These are phyloP conservation scores for Trichoderma asperellum DNA, from an alignment of 2,329 filamentous ascomycete genomes.

Conservation along the genomic window DNA sequence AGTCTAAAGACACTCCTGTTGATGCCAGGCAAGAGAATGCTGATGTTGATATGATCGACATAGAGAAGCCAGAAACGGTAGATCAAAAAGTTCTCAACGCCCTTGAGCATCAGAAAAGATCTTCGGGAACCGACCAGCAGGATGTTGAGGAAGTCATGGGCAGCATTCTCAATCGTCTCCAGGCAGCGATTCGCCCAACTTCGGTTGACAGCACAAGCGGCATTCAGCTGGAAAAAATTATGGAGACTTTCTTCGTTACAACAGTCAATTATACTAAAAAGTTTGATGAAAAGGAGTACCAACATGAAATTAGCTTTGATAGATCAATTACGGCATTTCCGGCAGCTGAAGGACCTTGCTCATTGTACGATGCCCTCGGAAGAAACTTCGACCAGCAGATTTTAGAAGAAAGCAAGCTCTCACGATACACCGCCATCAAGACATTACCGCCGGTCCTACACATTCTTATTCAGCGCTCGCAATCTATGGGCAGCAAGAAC, in stretches of 20 bases:
- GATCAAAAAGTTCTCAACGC: slow-evolving; percentile 53
- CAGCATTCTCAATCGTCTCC: slow-evolving; percentile 87
- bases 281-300: slow-evolving; percentile 48
- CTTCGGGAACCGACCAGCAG: slow-evolving; percentile 72
- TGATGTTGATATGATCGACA: slow-evolving; percentile 40
- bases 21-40: slow-evolving; percentile 21
- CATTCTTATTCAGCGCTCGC: slow-evolving; percentile 83
- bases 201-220: slow-evolving; percentile 64
- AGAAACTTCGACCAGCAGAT: slow-evolving; percentile 81
- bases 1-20: background rate
- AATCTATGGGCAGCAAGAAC: slow-evolving; percentile 75
- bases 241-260: slow-evolving; percentile 68
- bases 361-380: slow-evolving; percentile 83
- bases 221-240: slow-evolving; percentile 80
- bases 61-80: slow-evolving; percentile 44
- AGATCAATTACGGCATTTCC: slow-evolving; percentile 65
- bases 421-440: slow-evolving; percentile 71
- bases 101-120: slow-evolving; percentile 51
- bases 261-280: slow-evolving; percentile 64
- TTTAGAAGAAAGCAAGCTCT: slow-evolving; percentile 66
- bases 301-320: slow-evolving; percentile 59
- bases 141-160: slow-evolving; percentile 96
- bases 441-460: slow-evolving; percentile 84
- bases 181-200: slow-evolving; percentile 80
- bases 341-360: slow-evolving; percentile 53